Base-by-base conservation (phyloP, 2,329 filamentous ascomycete species). In the Fusarium verrucosum region DNA sequence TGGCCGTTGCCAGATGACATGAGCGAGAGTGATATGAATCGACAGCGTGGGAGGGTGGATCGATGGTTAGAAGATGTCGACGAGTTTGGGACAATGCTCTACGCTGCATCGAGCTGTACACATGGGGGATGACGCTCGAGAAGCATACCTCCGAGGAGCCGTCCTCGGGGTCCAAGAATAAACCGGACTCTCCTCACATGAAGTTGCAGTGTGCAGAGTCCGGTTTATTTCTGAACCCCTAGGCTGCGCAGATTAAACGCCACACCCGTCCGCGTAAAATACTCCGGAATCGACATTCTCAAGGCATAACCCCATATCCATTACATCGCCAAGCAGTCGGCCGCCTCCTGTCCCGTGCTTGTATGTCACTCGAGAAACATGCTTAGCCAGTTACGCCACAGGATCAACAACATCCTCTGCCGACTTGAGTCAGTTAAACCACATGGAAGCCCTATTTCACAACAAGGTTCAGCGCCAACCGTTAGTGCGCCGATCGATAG, bases 71-170 rank as follows among this genome's bases (percentile, higher is more conserved):
- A 82, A 47, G 69, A 72, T 16, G 71, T 83, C 1, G 84, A 87
- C 65, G 83, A 84, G 44, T 86, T 81, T 69, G 83, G 84, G 1
- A 83, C 78, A 19, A 82, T 84, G 80, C 45, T 86, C 1, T 85
- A 82, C 61, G 76, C 81, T 0, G 79, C 84, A 1, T 81, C 79
- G 1, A 78, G 76, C 38, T 80, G 76, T 44, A 83, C 80, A 1
- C 80, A 84, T 65, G 77, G 73, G 3, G 69, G 65, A 17, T 49
- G 38, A 17, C n/a, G 20, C 13, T 37, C 26, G 10, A 11, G 10
- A 28, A 28, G n/a, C n/a, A n/a, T n/a, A n/a, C n/a, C n/a, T n/a
- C n/a, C n/a, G n/a, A n/a, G n/a, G n/a, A n/a, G n/a, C n/a, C n/a
- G n/a, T n/a, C n/a, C n/a, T n/a, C n/a, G n/a, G n/a, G n/a, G n/a